Evolutionary conservation across 1,139 yeast genomes (phyloP).

Genomic region (Pichia sp.): DNA sequence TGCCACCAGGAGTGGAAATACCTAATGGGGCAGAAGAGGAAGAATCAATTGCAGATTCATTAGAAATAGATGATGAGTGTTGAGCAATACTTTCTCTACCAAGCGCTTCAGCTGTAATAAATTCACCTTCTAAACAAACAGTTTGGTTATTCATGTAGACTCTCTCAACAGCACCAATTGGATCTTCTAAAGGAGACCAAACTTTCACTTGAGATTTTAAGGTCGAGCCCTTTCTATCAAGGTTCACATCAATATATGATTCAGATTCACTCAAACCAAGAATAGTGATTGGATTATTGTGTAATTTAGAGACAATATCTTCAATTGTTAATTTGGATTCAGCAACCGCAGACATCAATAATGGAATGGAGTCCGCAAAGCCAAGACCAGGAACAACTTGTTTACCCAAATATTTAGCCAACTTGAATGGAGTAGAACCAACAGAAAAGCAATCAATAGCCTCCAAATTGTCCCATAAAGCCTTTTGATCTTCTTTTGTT

Average conservation of each 20-base stretch:
- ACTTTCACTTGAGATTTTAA: slow-evolving; percentile 32
- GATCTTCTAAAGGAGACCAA: slow-evolving; percentile 49
- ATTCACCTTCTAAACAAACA: slow-evolving; percentile 74
- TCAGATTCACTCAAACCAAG: slow-evolving; percentile 80
- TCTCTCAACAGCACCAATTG: slow-evolving; percentile 81
- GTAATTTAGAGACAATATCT: slow-evolving; percentile 67
- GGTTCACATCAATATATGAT: slow-evolving; percentile 72
- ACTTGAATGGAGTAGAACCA: slow-evolving; percentile 69
- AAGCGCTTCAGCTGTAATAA: slow-evolving; percentile 48
- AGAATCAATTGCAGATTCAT: slow-evolving; percentile 11
- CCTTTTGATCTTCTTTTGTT: slow-evolving; percentile 68
- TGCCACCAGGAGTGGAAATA: slow-evolving; percentile 20
- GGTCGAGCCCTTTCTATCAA: slow-evolving; percentile 55
- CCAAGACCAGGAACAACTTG: slow-evolving; percentile 67
- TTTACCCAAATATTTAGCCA: slow-evolving; percentile 60
- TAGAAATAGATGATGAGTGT: slow-evolving; percentile 25
- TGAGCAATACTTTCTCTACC: slow-evolving; percentile 49
- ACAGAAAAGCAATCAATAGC: slow-evolving; percentile 81
- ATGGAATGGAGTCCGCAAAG: slow-evolving; percentile 71
- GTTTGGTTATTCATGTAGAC: slow-evolving; percentile 75
- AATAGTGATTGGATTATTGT: slow-evolving; percentile 74
- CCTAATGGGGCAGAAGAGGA: slow-evolving; percentile 9
- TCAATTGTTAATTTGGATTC: slow-evolving; percentile 64
- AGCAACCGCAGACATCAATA: slow-evolving; percentile 73
- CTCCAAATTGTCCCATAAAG: slow-evolving; percentile 70